These are phyloP conservation scores for Cyclotella cryptica DNA, from an alignment of 108 stramenopile species.

Conservation along the genomic window DNA sequence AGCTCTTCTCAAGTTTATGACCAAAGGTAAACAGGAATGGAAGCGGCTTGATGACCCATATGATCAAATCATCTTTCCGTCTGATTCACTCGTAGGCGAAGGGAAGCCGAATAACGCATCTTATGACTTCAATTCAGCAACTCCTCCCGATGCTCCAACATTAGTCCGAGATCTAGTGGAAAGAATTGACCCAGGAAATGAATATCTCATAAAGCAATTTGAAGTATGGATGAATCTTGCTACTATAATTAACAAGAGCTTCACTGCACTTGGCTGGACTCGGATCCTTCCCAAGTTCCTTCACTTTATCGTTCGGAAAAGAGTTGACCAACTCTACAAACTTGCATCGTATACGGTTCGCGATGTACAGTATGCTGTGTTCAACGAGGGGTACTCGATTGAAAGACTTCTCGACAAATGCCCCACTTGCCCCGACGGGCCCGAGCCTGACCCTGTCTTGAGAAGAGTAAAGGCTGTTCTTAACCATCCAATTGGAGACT, in stretches of 20 bases:
- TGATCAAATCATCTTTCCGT: conserved; percentile 62
- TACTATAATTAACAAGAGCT: conserved; percentile 52
- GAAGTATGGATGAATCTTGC: conserved; percentile 57
- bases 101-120: conserved; percentile 44
- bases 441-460: conserved; percentile 60
- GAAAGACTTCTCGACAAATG: conserved; percentile 46
- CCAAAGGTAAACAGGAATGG: conserved; percentile 61
- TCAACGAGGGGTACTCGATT: conserved; percentile 52
- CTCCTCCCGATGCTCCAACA: conserved; percentile 13
- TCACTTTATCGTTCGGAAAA: conserved; percentile 54
- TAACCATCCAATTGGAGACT: conserved; percentile 68
- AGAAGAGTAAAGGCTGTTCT: conserved; percentile 62
- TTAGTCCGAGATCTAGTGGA: conserved; percentile 38
- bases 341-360: conserved; percentile 59
- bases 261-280: conserved; percentile 56
- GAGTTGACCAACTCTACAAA: conserved; percentile 53
- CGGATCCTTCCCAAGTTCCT: conserved; percentile 52
- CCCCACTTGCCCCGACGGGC: conserved; percentile 50
- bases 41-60: conserved; percentile 59
- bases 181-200: conserved; percentile 49
- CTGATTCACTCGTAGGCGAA: conserved; percentile 31
- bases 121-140: conserved; percentile 55
- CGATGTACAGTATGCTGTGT: conserved; percentile 64
- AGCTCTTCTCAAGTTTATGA: conserved; percentile 63
- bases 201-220: conserved; percentile 32